Evolutionary conservation across 2,329 filamentous ascomycete genomes (phyloP).

Genomic region (Colletotrichum shisoi): DNA sequence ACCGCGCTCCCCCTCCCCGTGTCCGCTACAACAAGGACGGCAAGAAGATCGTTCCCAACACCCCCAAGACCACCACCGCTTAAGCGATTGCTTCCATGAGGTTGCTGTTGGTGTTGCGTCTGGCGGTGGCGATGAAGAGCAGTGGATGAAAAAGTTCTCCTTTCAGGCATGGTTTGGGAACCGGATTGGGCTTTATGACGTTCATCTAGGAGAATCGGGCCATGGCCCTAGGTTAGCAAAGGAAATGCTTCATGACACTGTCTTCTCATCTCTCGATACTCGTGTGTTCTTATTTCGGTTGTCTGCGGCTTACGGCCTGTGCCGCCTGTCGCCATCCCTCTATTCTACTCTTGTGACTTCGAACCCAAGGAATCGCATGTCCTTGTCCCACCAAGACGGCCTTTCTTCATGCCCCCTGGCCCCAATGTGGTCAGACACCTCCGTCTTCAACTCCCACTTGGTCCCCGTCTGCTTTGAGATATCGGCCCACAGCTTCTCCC

Average conservation of each 20-base stretch:
- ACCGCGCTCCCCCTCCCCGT: slow-evolving; percentile 96
- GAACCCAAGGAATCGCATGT: slow-evolving; percentile 14
- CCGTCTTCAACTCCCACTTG: slow-evolving; percentile 27
- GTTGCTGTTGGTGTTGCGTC: neutral
- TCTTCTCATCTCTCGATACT: neutral
- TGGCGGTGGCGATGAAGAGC: slow-evolving; percentile 25
- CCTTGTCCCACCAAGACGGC: slow-evolving; percentile 14
- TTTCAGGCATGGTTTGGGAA: slow-evolving; percentile 40
- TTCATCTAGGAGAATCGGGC: slow-evolving; percentile 35
- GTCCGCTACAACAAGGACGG: slow-evolving; percentile 99
- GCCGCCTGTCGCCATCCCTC: accelerated
- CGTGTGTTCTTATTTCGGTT: neutral
- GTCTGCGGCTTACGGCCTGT: neutral
- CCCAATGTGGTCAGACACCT: neutral
- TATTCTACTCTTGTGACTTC: slow-evolving; percentile 17
- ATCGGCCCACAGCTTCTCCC: slow-evolving; percentile 38
- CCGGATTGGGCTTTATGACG: slow-evolving; percentile 38
- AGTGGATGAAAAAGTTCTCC: slow-evolving; percentile 39
- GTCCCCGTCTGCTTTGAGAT: slow-evolving; percentile 37
- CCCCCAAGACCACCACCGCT: slow-evolving; percentile 67
- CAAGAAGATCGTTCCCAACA: slow-evolving; percentile 96
- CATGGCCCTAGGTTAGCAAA: slow-evolving; percentile 39
- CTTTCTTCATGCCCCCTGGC: neutral
- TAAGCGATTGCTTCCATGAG: slow-evolving; percentile 13
- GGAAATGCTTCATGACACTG: slow-evolving; percentile 39